Percentiles rank a stretch among this genome's conserved stretches.
phyloP scores from a whole-genome alignment of 2,329 filamentous ascomycete species.

The Graphiopsis chlorocephala region DNA sequence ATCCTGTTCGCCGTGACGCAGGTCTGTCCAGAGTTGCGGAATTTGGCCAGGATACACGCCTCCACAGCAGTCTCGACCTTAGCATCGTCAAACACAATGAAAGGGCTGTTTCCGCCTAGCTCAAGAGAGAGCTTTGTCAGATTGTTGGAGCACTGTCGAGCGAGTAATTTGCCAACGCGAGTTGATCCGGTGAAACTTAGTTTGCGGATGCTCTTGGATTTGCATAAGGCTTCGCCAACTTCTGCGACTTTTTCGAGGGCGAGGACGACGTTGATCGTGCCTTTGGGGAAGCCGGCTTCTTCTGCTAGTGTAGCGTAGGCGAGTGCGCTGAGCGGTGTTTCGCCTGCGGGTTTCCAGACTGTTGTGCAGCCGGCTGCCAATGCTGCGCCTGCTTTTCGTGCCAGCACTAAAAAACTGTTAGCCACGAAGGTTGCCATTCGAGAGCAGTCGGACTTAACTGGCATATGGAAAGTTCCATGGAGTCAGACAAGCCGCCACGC shows the following conservation, averaged over 20 bases:
- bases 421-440: neutral
- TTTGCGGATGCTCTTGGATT: constrained; percentile 28
- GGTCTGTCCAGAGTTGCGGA: constrained; percentile 30
- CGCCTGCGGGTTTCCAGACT: constrained; percentile 32
- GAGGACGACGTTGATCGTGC: constrained; percentile 28
- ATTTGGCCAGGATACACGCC: constrained; percentile 29
- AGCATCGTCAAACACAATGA: constrained; percentile 37
- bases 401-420: constrained; percentile 21
- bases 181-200: constrained; percentile 34
- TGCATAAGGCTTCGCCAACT: constrained; percentile 25
- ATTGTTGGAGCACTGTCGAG: constrained; percentile 23
- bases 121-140: constrained; percentile 33
- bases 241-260: constrained; percentile 24
- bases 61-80: constrained; percentile 30
- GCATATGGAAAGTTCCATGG: constrained; percentile 35
- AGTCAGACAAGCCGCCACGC: constrained; percentile 27
- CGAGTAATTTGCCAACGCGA: constrained; percentile 31
- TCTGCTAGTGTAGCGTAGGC: constrained; percentile 30
- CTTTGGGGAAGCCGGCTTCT: constrained; percentile 30
- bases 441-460: neutral
- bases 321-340: constrained; percentile 31
- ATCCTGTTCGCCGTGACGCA: constrained; percentile 46
- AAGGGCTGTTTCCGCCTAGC: constrained; percentile 34
- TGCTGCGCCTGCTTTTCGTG: constrained; percentile 32
- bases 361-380: constrained; percentile 36